These are phyloP conservation scores for Termitomyces sp. DNA, from an alignment of 768 basidiomycete species.

Conservation along the genomic window DNA sequence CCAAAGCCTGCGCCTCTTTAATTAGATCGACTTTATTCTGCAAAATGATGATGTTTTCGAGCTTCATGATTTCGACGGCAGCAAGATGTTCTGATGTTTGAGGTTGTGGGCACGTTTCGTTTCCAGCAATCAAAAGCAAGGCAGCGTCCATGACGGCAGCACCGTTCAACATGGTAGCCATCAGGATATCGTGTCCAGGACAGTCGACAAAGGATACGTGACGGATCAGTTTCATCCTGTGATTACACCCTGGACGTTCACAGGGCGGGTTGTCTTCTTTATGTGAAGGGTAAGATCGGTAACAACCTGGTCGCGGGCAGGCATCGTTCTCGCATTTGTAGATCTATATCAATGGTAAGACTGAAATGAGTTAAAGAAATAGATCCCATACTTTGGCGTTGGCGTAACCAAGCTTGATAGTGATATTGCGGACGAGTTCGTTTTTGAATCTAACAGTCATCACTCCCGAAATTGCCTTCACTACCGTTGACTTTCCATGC, in stretches of 20 bases:
- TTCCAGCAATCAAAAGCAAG: slow-evolving; percentile 90
- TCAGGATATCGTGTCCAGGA: slow-evolving; percentile 98
- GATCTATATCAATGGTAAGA: slow-evolving; percentile 53
- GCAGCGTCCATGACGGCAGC: slow-evolving; percentile 99
- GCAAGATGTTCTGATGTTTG: slow-evolving; percentile 99
- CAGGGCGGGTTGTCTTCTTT: slow-evolving; percentile 94
- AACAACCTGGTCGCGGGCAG: slow-evolving; percentile 92
- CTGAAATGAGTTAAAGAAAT: neutral
- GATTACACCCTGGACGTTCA: slow-evolving; percentile 88
- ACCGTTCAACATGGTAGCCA: slow-evolving; percentile 99
- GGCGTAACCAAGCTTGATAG: slow-evolving; percentile 98
- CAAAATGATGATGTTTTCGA: slow-evolving; percentile 95
- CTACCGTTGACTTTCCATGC: slow-evolving; percentile 94
- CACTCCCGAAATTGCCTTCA: slow-evolving; percentile 98
- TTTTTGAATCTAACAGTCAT: slow-evolving; percentile 99
- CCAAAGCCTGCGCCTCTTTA: slow-evolving; percentile 89
- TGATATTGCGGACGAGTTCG: slow-evolving; percentile 97
- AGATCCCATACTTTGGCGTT: slow-evolving; percentile 85
- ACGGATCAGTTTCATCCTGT: slow-evolving; percentile 86
- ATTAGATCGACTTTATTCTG: slow-evolving; percentile 99
- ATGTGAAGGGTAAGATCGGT: slow-evolving; percentile 88
- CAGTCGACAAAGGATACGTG: slow-evolving; percentile 99
- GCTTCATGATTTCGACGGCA: slow-evolving; percentile 99
- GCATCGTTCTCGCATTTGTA: slow-evolving; percentile 96
- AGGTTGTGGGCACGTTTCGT: slow-evolving; percentile 98